Percentiles rank a stretch among this genome's conserved stretches.
Evolutionary conservation across 257 asterid species (phyloP).

Genomic region (Echium plantagineum): DNA sequence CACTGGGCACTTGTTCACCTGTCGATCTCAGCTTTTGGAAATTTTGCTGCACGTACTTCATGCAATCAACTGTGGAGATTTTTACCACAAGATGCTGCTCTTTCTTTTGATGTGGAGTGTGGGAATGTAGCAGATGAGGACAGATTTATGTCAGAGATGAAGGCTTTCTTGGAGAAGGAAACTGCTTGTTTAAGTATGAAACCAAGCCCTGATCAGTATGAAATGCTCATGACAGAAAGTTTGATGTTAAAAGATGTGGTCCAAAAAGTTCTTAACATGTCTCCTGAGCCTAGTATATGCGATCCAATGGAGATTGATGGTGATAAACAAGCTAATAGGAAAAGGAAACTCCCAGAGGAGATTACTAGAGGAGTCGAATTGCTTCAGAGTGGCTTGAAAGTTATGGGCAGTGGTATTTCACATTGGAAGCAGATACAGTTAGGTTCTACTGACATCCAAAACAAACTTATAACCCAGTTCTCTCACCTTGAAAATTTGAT

Average conservation of each 20-base stretch:
- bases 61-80: constrained; percentile 83
- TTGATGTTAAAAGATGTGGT: constrained; percentile 29
- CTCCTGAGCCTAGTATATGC: constrained; percentile 13
- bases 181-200: constrained; percentile 24
- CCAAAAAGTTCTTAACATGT: constrained; percentile 13
- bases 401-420: constrained; percentile 67
- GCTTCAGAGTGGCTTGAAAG: constrained; percentile 64
- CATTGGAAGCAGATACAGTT: constrained; percentile 51
- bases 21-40: constrained; percentile 62
- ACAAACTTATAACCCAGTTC: constrained; percentile 52
- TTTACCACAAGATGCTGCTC: constrained; percentile 85
- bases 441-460: constrained; percentile 36
- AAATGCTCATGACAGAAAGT: constrained; percentile 50
- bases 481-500: constrained; percentile 62
- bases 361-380: constrained; percentile 68
- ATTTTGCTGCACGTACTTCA: constrained; percentile 68
- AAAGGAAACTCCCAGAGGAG: constrained; percentile 73
- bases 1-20: constrained; percentile 93
- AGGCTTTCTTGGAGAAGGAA: constrained; percentile 76
- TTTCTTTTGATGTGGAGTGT: constrained; percentile 56
- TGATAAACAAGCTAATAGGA: constrained; percentile 43
- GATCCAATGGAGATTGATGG: constrained; percentile 63
- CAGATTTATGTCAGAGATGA: constrained; percentile 76
- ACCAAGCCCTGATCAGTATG: constrained; percentile 27
- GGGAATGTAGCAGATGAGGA: constrained; percentile 67